Base-by-base conservation (phyloP, 164 flowering plant genomes). In the Vitis rupestris region DNA sequence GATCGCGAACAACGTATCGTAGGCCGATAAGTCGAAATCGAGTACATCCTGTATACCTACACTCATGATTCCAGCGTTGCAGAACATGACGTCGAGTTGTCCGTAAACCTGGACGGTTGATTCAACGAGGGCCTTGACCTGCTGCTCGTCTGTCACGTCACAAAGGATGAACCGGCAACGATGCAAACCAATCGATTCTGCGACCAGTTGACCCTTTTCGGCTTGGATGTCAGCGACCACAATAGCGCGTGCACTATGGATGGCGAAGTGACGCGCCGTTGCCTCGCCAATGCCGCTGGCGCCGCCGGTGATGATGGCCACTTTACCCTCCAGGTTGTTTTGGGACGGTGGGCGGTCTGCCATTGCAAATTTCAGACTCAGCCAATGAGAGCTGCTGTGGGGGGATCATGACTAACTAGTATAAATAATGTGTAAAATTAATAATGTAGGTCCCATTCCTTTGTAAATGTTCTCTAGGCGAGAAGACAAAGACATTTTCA, bases 221-320 rank as follows among this genome's bases (percentile, higher is more conserved):
- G 76, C 79, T 55, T 79, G 79, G 64, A 72, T 31, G 56, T 76
- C 82, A 49, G 70, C 79, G 10, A 75, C 68, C 13, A 79, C 62
- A 4, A 79, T 69, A 30, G 59, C 16, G 7, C 58, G 66, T 0
- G 79, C 66, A 17, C 77, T 77, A 15, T 79, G 63, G 6, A 5
- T 9, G 48, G 74, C 62, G 54, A 75, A 79, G 10, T 50, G 59
- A 10, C 72, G 72, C 0, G 72, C 79, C 3, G 82, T 76, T 11
- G 74, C 72, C 56, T 79, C 67, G 10, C 74, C 78, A 4, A 74
- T 69, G 13, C 78, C 74, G 65, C 78, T 66, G 11, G 78, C 78
- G 8, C 74, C 74, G n/a, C 78, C 78, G 9, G 78, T 75, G 63
- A 70, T 30, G 2, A 75, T 56, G 53, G 71, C 74, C 10, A 75